Conservation (phyloP, 345 rosid species). For the Triadica sebifera region DNA sequence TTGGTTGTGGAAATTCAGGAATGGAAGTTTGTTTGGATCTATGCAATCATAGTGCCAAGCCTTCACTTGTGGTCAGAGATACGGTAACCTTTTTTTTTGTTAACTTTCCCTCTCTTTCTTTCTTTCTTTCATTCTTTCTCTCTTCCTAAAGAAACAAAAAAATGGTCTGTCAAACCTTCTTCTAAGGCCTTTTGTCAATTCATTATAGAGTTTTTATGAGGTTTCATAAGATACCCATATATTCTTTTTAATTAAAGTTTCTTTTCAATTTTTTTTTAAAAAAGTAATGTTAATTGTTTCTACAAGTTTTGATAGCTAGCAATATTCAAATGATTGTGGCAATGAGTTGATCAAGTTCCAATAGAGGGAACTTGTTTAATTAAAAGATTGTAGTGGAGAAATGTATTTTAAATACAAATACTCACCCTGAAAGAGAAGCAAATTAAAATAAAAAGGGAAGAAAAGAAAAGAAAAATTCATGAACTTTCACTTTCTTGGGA, state of each 20-base stretch:
- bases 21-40: constrained; percentile 58
- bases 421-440: not conserved
- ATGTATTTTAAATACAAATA: not conserved
- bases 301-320: too few relatives aligned
- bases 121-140: not conserved
- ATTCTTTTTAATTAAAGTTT: too few relatives aligned
- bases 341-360: constrained; percentile 38
- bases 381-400: not conserved
- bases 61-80: constrained; percentile 46
- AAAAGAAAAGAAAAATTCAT: constrained; percentile 9
- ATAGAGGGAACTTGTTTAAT: constrained; percentile 1
- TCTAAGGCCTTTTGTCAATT: too few relatives aligned
- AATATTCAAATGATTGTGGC: not conserved
- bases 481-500: constrained; percentile 53
- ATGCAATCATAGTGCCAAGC: constrained; percentile 45
- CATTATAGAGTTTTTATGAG: too few relatives aligned
- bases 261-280: too few relatives aligned
- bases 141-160: too few relatives aligned
- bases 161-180: too few relatives aligned
- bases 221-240: too few relatives aligned
- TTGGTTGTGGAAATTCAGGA: constrained; percentile 62
- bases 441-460: too few relatives aligned
- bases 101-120: not conserved
- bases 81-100: constrained; percentile 24
- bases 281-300: too few relatives aligned